Evolutionary conservation across 192 early-diverging fungal genomes (phyloP).

Genomic region (Lobosporangium transversale): DNA sequence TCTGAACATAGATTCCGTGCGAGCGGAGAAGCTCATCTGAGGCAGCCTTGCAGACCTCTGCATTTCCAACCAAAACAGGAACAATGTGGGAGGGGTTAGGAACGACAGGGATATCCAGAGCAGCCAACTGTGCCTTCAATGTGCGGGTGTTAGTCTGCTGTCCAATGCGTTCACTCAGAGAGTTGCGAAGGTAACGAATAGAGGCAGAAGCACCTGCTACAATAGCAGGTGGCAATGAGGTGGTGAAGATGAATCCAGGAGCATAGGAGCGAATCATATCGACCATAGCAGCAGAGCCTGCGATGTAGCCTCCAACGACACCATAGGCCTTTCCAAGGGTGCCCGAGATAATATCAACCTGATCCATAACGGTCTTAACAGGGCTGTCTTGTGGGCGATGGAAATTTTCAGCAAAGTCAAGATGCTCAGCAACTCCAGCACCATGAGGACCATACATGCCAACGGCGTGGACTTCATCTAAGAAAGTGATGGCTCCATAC

Average conservation of each 20-base stretch:
- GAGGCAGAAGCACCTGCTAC: slow-evolving; percentile 92
- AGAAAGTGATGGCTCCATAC: slow-evolving; percentile 96
- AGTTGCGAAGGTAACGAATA: slow-evolving; percentile 90
- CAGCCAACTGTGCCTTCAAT: slow-evolving; percentile 84
- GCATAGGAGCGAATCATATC: slow-evolving; percentile 97
- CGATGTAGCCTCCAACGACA: slow-evolving; percentile 97
- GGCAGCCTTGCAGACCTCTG: slow-evolving; percentile 91
- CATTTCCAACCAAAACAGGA: slow-evolving; percentile 97
- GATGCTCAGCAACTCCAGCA: slow-evolving; percentile 94
- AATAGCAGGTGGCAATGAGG: slow-evolving; percentile 94
- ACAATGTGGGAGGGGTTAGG: slow-evolving; percentile 99
- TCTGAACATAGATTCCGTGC: slow-evolving; percentile 97
- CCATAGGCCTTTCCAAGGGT: slow-evolving; percentile 98
- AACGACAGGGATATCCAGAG: slow-evolving; percentile 92
- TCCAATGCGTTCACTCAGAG: slow-evolving; percentile 84
- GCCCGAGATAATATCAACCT: slow-evolving; percentile 95
- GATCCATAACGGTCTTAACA: slow-evolving; percentile 73
- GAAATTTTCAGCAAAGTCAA: slow-evolving; percentile 81
- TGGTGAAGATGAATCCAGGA: slow-evolving; percentile 99
- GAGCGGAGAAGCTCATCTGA: slow-evolving; percentile 92
- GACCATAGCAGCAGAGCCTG: slow-evolving; percentile 85
- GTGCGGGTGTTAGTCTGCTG: slow-evolving; percentile 94
- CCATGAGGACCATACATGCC: slow-evolving; percentile 97
- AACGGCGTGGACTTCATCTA: slow-evolving; percentile 99
- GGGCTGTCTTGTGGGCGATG: slow-evolving; percentile 55